These are phyloP conservation scores for Liriodendron chinense DNA, from an alignment of 164 flowering plant species.

Conservation along the genomic window DNA sequence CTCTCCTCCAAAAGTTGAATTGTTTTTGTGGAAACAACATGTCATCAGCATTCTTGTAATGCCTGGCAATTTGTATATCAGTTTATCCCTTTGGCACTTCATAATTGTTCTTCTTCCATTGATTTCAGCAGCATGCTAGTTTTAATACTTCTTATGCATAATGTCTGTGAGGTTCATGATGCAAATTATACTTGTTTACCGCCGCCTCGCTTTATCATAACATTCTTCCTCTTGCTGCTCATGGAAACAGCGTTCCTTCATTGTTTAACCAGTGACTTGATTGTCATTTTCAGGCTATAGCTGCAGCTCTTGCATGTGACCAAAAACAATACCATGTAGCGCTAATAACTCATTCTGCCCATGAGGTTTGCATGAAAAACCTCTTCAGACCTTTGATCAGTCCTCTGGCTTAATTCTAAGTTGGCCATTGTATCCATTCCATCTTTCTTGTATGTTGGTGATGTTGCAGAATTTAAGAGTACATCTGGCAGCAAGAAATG, in stretches of 20 bases:
- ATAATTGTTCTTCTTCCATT: not conserved
- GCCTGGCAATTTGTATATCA: not conserved
- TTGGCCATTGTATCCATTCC: not conserved
- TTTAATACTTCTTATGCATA: not conserved
- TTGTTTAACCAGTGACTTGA: not conserved
- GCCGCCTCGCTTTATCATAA: too few species aligned
- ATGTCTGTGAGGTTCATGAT: not conserved
- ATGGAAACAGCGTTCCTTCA: not conserved
- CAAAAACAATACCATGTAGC: conserved; percentile 55
- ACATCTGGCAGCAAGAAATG: conserved; percentile 47
- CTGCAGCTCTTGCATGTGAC: conserved; percentile 75
- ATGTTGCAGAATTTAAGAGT: conserved; percentile 46
- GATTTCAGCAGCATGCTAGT: not conserved
- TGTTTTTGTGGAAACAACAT: too few species aligned
- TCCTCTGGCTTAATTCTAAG: not conserved
- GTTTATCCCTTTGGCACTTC: not conserved
- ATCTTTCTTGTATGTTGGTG: not conserved
- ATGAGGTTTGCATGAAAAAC: conserved; percentile 46
- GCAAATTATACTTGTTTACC: too few species aligned
- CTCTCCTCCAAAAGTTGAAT: too few species aligned
- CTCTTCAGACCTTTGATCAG: not conserved
- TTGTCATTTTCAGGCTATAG: conserved; percentile 56
- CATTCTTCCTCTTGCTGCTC: not conserved
- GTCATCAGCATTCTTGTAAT: not conserved
- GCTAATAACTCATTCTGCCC: conserved; percentile 80